phyloP scores from a whole-genome alignment of 2,329 filamentous ascomycete genomes.

The Trichoderma pleuroti region DNA sequence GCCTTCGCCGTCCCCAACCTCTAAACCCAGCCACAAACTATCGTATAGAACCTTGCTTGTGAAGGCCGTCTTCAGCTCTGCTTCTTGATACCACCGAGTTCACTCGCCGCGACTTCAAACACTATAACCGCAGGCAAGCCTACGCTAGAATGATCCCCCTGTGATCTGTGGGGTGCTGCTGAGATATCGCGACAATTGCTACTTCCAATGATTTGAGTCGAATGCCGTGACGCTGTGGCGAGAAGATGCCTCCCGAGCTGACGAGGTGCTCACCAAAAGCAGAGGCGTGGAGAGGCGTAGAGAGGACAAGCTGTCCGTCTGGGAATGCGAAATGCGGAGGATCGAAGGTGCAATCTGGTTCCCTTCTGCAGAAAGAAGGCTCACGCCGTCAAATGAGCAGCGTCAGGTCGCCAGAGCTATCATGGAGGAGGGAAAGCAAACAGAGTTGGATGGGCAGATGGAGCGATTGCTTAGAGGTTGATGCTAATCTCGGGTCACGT shows the following conservation, averaged over 20 bases:
- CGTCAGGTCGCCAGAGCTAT: not conserved
- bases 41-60: slow-evolving; percentile 27
- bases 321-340: not conserved
- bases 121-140: slow-evolving; percentile 16
- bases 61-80: slow-evolving; percentile 23
- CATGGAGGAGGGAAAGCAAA: slow-evolving; percentile 2
- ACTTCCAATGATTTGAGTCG: slow-evolving; percentile 4
- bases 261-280: not conserved
- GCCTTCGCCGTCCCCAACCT: slow-evolving; percentile 23
- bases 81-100: slow-evolving; percentile 21
- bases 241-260: not conserved
- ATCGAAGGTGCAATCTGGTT: not conserved
- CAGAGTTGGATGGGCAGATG: not conserved
- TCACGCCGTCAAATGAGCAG: not conserved
- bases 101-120: slow-evolving; percentile 11
- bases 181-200: not conserved
- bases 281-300: not conserved
- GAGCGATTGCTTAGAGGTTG: not conserved
- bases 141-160: slow-evolving; percentile 1
- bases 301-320: not conserved
- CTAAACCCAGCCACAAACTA: slow-evolving; percentile 27
- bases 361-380: not conserved
- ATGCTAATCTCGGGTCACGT: not conserved
- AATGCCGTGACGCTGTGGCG: not conserved
- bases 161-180: not conserved